Base-by-base conservation (phyloP, 2,329 filamentous ascomycete genomes). In the Colletotrichum chrysophilum region DNA sequence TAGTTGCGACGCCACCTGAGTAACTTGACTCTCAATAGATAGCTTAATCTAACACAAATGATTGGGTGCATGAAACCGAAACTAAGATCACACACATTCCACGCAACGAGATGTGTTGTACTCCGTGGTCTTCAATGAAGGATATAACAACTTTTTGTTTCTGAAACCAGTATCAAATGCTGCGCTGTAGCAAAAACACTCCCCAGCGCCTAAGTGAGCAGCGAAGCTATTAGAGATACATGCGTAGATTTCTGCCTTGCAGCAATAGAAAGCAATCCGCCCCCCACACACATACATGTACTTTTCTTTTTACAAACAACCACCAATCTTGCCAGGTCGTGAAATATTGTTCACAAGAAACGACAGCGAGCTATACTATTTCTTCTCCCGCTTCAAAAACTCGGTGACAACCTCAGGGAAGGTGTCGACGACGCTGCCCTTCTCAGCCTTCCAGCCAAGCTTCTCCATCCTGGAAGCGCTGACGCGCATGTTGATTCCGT, bases 401-500 rank as follows among this genome's bases (percentile, higher is more conserved):
- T 61, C 56, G 7, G 65, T 38, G 8, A 73, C 66, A 2, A 73
- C 24, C 58, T 64, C 52, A 21, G 65, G 30, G 26, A 73, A 64
- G 13, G 55, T 70, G 5, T 73, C 56, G 12, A 70, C 7, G 14
- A 73, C 32, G 18, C n/a, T 36, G 12, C 65, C 71, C 65, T 26
- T 62, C 30, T 73, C 71, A 2, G 66, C 56, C 18, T 70, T 73
- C 71, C 71, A 73, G 18, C 66, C 71, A 2, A 73, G 56, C 38
- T 38, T 64, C 16, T 21, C 13, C 71, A 73, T 72, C 36, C 70
- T 60, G 21, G 70, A 67, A 16, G 70, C 24, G 7, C 55, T 18
- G 14, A 72, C 28, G n/a, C 70, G 70, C 70, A 72, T 72, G 70
- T 72, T 72, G 62, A 72, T 72, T 9, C 70, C 70, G 64, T 72